Evolutionary conservation across 2,329 filamentous ascomycete species (phyloP), one percentile per base, ranked within the genome.

Genomic region (Botrytis pseudocinerea): DNA sequence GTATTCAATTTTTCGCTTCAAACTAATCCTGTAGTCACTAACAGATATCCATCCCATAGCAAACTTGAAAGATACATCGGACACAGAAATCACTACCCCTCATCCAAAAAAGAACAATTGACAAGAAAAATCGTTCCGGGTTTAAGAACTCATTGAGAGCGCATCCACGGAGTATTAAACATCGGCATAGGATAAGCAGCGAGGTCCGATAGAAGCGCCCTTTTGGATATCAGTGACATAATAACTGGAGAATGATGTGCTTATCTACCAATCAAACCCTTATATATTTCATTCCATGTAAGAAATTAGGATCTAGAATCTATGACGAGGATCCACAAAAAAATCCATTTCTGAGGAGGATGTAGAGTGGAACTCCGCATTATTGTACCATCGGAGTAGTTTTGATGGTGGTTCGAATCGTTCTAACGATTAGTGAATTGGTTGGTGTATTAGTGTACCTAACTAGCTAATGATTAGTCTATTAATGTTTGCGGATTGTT

Each of bases 191-290:
- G 28, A 42, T 22, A 46, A 46, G 28, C 3, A 46, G 40, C 61
- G 40, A 64, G 28, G 46, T 38, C 42, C 63, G 28, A 66, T 44
- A 12, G 22, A 20, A 51, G 22, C 18, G 40, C 28, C 14, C 22
- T 35, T 51, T 40, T 51, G 14, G 2, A 51, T 20, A 12, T 38
- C 44, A 9, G 12, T 66, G 46, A 51, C 25, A 28, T 68, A 42
- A 42, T 54, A 57, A 42, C 7, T 42, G 35, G 48, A n/a, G 35
- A 68, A 32, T 57, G 20, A 2, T 9, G 10, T 57, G 22, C 35
- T 68, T 28, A 40, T 57, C 64, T 22, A 18, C 64, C 64, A 68
- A 68, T 68, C 25, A 57, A 54, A 20, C 5, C 20, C 20, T 63
- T n/a, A n/a, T 32, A 4, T 32, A 2, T 25, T 28, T 2, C 14